Conservation (phyloP, 1,139 yeast species). For the Magnusiomyces suaveolens region DNA sequence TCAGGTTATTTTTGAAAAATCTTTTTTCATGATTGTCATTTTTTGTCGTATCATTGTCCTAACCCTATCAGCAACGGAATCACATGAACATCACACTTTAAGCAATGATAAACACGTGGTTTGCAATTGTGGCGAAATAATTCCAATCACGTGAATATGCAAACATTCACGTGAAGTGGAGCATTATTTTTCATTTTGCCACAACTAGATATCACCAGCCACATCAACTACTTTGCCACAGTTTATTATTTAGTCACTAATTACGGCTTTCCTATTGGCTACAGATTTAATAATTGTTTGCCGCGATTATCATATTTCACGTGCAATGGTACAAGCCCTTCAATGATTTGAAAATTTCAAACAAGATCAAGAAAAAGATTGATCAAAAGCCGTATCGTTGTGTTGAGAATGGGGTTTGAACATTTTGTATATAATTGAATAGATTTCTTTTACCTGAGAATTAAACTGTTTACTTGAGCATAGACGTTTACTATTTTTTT, state of each 20-base stretch:
- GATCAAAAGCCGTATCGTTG: no score
- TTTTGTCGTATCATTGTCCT: not conserved
- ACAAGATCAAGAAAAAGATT: not conserved
- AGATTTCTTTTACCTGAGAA: not conserved
- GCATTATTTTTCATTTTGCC: not conserved
- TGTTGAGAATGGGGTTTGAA: no score
- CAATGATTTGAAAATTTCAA: not conserved
- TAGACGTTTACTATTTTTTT: not conserved
- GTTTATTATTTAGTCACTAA: not conserved
- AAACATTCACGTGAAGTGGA: not conserved
- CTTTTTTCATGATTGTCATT: not conserved
- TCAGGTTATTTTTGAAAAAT: constrained; percentile 3
- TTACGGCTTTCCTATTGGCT: not conserved
- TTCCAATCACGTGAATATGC: no score
- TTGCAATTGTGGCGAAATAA: no score
- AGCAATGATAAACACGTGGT: no score
- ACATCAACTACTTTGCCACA: not conserved
- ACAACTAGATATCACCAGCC: not conserved
- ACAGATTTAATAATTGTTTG: not conserved
- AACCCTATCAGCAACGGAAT: not conserved
- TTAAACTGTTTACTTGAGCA: not conserved
- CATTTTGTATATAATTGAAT: not conserved
- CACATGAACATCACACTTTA: no score
- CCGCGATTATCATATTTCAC: constrained; percentile 7
- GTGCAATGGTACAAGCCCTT: constrained; percentile 16